Base-by-base conservation (phyloP, 495 filamentous ascomycete species). In the Aspergillus haitiensis region DNA sequence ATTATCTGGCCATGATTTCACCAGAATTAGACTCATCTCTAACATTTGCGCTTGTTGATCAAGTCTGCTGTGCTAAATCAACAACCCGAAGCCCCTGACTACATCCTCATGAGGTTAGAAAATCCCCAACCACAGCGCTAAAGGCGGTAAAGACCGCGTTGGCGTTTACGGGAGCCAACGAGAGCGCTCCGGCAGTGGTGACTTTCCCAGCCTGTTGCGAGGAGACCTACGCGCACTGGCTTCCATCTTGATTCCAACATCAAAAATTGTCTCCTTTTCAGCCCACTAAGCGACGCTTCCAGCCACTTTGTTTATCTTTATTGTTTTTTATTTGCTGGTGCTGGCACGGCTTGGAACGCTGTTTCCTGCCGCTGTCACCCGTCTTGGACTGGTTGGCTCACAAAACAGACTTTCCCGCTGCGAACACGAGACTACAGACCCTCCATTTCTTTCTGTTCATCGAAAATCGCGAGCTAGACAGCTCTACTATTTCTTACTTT, bases 311-410 rank as follows among this genome's bases (percentile, higher is more conserved):
- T 21, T 42, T 12, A 44, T 47, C 13, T 52, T 48, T 42, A 57
- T 58, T 37, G 49, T 60, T 53, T 18, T 55, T 44, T 45, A 50
- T 57, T 36, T 42, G 45, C 51, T 51, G 64, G 63, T 47, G 63
- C 51, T 67, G 67, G 60, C 62, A 64, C 67, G 67, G 64, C 54
- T 48, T 49, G 64, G 67, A 63, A 59, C 64, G 33, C 11, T 21
- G 67, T 66, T 64, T 63, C 63, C 61, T 65, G 61, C 66, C 64
- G 63, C 53, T 62, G 67, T 64, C 55, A 49, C 52, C 61, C 56
- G 56, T 55, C 58, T 39, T 42, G 39, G 37, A 40, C 46, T 52
- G 62, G 60, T 60, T 55, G 58, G 58, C 53, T 60, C 53, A 60
- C 48, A 62, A 58, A 60, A 66, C 60, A 52, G 60, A 49, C 52